Evolutionary conservation across 2,329 filamentous ascomycete species (phyloP).

Genomic region (Balansia obtecta): DNA sequence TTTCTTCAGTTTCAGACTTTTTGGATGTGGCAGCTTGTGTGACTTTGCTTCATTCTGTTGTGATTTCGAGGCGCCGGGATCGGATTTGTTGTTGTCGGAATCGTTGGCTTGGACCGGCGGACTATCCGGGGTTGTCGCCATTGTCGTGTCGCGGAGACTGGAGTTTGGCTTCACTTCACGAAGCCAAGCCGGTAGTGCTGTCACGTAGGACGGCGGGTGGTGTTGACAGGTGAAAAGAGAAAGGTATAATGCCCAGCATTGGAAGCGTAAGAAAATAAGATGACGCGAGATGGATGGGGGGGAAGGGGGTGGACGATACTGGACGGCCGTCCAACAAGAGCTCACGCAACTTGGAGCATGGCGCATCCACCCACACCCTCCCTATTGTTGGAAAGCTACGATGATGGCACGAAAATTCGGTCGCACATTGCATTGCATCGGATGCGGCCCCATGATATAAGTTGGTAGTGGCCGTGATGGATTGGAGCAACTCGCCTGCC

Average conservation of each 20-base stretch:
- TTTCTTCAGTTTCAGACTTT: slow-evolving; percentile 12
- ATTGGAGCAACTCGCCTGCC: background rate
- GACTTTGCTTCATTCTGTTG: background rate
- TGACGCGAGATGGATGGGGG: background rate
- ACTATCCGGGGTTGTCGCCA: slow-evolving; percentile 1
- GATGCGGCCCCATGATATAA: background rate
- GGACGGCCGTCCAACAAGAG: background rate
- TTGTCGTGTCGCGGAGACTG: background rate
- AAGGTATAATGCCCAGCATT: background rate
- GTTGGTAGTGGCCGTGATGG: background rate
- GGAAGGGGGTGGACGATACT: too few relatives aligned
- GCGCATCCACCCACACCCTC: background rate
- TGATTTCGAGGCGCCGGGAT: background rate
- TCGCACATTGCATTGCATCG: background rate
- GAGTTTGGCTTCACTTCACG: background rate
- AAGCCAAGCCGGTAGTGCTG: background rate
- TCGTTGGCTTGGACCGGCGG: background rate
- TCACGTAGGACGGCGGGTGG: background rate
- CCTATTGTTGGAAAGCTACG: background rate
- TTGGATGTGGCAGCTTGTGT: background rate
- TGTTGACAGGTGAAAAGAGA: background rate
- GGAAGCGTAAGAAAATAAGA: background rate
- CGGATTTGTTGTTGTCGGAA: background rate
- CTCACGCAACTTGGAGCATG: background rate
- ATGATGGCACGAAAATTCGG: background rate